phyloP scores from a whole-genome alignment of 768 basidiomycete species.

The Suillus weaverae region DNA sequence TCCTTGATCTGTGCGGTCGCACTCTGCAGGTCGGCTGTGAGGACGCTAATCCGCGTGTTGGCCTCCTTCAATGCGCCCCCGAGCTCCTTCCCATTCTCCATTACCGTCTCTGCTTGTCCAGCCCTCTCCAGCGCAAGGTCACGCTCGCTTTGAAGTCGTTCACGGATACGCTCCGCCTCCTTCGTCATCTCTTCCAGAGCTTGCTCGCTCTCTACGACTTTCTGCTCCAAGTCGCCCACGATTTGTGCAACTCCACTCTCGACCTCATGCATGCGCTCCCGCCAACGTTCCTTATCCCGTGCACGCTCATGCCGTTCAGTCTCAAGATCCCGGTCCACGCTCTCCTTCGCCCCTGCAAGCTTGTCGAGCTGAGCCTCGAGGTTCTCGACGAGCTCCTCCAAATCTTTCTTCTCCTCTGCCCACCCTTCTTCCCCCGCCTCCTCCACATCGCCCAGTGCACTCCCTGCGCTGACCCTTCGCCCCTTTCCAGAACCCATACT shows the following conservation, averaged over 20 bases:
- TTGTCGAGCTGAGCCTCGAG: constrained; percentile 37
- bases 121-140: constrained; percentile 59
- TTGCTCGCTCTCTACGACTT: constrained; percentile 52
- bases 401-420: constrained; percentile 66
- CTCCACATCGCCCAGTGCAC: constrained; percentile 55
- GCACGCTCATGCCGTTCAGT: constrained; percentile 58
- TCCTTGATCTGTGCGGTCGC: constrained; percentile 59
- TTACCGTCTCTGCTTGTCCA: constrained; percentile 59
- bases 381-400: constrained; percentile 47
- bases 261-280: constrained; percentile 68
- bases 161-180: constrained; percentile 47
- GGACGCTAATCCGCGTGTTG: constrained; percentile 55
- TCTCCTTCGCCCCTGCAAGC: constrained; percentile 46
- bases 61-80: constrained; percentile 67
- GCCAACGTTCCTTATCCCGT: constrained; percentile 70
- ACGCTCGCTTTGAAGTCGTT: constrained; percentile 49
- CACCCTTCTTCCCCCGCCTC: constrained; percentile 65
- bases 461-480: constrained; percentile 53
- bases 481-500: constrained; percentile 32
- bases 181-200: constrained; percentile 41
- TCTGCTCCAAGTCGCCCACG: constrained; percentile 62
- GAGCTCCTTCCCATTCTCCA: constrained; percentile 66
- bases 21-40: constrained; percentile 59
- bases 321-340: constrained; percentile 46
- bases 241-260: constrained; percentile 69